phyloP scores from a whole-genome alignment of 495 filamentous ascomycete genomes.

The Xylaria curta region DNA sequence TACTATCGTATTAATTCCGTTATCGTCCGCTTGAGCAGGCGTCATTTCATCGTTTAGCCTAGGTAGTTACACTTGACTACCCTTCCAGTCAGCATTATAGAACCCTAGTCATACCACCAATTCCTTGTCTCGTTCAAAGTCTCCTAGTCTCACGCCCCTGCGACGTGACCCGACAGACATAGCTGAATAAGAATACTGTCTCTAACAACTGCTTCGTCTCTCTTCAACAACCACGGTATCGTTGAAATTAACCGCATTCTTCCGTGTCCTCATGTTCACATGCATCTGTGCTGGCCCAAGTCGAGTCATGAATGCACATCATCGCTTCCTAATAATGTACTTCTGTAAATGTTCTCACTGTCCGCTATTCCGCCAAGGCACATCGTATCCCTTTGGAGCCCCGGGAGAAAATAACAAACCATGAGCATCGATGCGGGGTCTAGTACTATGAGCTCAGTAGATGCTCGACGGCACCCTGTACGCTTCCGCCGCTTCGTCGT shows the following conservation, averaged over 20 bases:
- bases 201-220: neutral
- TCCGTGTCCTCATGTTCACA: neutral
- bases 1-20: slow-evolving; percentile 2
- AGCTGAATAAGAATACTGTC: neutral
- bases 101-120: neutral
- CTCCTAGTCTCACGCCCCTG: neutral
- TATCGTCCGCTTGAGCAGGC: neutral
- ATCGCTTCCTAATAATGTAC: slow-evolving; percentile 9
- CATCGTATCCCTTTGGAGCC: neutral
- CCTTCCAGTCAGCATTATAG: neutral
- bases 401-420: neutral
- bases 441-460: slow-evolving; percentile 54
- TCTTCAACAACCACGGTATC: neutral
- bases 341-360: neutral
- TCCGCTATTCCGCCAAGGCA: neutral
- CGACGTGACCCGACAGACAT: neutral
- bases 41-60: neutral
- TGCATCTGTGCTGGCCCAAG: neutral
- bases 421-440: neutral
- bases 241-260: neutral
- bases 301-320: neutral
- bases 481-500: slow-evolving; percentile 87
- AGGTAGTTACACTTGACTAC: neutral
- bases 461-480: slow-evolving; percentile 92
- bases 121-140: neutral